A percentile compares a stretch with the other conserved stretches of the same genome.
These are phyloP conservation scores for Spirogloea muscicola DNA, from an alignment of 139 green algal species.

Conservation along the genomic window DNA sequence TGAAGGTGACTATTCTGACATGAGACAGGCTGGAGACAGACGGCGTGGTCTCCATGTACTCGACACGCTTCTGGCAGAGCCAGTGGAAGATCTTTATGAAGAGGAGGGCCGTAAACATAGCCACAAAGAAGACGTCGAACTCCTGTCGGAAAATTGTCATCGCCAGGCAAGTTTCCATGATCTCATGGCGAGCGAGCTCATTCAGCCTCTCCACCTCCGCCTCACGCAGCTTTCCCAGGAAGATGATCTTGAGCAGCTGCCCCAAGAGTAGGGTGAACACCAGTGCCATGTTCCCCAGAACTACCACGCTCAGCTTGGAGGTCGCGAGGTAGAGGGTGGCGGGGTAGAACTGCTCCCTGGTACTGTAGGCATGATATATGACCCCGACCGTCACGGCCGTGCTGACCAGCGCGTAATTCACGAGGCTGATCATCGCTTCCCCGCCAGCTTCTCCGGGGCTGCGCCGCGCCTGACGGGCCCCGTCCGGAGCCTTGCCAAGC, in stretches of 20 bases:
- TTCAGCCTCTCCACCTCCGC: slow-evolving; percentile 89
- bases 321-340: slow-evolving; percentile 83
- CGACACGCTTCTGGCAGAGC: slow-evolving; percentile 70
- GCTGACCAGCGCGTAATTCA: slow-evolving; percentile 35
- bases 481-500: no score
- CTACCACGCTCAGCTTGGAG: slow-evolving; percentile 84
- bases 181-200: slow-evolving; percentile 72
- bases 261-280: slow-evolving; percentile 63
- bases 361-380: slow-evolving; percentile 87
- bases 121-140: slow-evolving; percentile 78
- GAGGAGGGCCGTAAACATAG: slow-evolving; percentile 85
- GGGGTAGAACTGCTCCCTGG: slow-evolving; percentile 91
- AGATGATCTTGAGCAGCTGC: slow-evolving; percentile 58
- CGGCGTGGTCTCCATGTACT: slow-evolving; percentile 80
- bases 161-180: slow-evolving; percentile 96
- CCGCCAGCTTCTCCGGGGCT: neutral
- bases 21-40: slow-evolving; percentile 71
- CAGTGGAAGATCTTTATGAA: slow-evolving; percentile 97
- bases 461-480: neutral
- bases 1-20: slow-evolving; percentile 71
- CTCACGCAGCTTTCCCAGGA: slow-evolving; percentile 87
- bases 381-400: slow-evolving; percentile 50
- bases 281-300: slow-evolving; percentile 89
- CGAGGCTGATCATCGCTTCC: slow-evolving; percentile 36
- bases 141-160: slow-evolving; percentile 96